Base-by-base conservation (phyloP, 225 moss, liverwort and hornwort species). In the Pseudisothecium myosuroides region DNA sequence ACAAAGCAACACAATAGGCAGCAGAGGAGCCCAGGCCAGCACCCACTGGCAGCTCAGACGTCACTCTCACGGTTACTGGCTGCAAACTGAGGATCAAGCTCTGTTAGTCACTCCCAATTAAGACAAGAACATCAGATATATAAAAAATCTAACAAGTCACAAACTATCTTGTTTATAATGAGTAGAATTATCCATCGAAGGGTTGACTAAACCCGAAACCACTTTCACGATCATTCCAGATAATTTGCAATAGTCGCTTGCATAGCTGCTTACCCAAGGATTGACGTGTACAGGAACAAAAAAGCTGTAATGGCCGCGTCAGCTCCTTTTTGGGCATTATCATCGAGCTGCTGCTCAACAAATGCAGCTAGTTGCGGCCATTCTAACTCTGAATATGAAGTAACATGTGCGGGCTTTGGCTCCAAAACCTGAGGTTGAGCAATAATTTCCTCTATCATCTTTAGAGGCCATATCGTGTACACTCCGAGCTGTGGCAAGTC, bases 1-100 rank as follows among this genome's bases (percentile, higher is more conserved):
- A 81, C 89, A 94, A 89, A 88, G 96, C 88, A 74, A 99, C 99
- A 91, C 96, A 96, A 85, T 95, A 99, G 36, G 99, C 96, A 93
- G 99, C 99, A 76, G 99, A 99, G 86, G 99, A 99, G 55, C 99
- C 99, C 86, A 99, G 89, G 88, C 99, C 99, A 77, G 97, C 95
- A 91, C 99, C 99, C 77, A 97, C 95, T 75, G 99, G 99, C 71
- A 97, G 94, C 89, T 99, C 97, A 59, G 99, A 96, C 69, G 93
- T 92, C 93, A 99, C 93, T 80, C 89, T 90, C 89, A 94, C 96
- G 64, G 94, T 92, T 82, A 95, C 80, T 50, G 97, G 95, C 95
- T 94, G 96, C 95, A 99, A 95, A 93, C 98, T 99, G 96, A 93
- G 88, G 84, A 90, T 88, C 88, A 88, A 95, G 64, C 91, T 94